These are phyloP conservation scores for Neurospora discreta DNA, from an alignment of 495 filamentous ascomycete genomes.

Conservation along the genomic window DNA sequence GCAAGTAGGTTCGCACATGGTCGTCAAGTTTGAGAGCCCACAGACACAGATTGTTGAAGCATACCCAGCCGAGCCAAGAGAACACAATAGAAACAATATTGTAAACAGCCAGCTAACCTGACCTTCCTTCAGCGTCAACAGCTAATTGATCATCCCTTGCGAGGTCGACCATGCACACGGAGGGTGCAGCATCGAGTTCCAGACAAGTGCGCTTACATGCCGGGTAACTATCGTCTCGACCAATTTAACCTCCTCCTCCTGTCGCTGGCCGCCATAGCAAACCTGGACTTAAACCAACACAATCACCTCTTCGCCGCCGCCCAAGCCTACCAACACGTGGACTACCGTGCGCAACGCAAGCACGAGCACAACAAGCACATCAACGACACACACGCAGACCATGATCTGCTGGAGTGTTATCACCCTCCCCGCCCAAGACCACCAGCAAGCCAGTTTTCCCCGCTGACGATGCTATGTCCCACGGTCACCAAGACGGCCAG, in stretches of 20 bases:
- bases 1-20: neutral
- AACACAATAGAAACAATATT: neutral
- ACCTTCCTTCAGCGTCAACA: neutral
- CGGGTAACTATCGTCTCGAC: slow-evolving; percentile 6
- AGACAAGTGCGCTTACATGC: slow-evolving; percentile 11
- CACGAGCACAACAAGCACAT: neutral
- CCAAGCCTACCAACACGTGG: neutral
- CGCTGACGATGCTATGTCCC: slow-evolving; percentile 19
- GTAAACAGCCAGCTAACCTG: neutral
- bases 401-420: slow-evolving; percentile 16
- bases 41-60: neutral
- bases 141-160: slow-evolving; percentile 21
- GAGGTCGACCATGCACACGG: slow-evolving; percentile 20
- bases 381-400: slow-evolving; percentile 4
- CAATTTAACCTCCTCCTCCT: slow-evolving; percentile 2
- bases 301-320: neutral
- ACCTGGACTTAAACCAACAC: neutral
- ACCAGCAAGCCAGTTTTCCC: neutral
- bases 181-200: slow-evolving; percentile 22
- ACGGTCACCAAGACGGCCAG: slow-evolving; percentile 28
- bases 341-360: slow-evolving; percentile 4
- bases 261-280: slow-evolving; percentile 1
- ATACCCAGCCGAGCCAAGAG: neutral
- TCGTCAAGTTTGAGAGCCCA: neutral
- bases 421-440: slow-evolving; percentile 10